These are phyloP conservation scores for Tuber magnatum DNA, from an alignment of 495 filamentous ascomycete species.

Conservation along the genomic window DNA sequence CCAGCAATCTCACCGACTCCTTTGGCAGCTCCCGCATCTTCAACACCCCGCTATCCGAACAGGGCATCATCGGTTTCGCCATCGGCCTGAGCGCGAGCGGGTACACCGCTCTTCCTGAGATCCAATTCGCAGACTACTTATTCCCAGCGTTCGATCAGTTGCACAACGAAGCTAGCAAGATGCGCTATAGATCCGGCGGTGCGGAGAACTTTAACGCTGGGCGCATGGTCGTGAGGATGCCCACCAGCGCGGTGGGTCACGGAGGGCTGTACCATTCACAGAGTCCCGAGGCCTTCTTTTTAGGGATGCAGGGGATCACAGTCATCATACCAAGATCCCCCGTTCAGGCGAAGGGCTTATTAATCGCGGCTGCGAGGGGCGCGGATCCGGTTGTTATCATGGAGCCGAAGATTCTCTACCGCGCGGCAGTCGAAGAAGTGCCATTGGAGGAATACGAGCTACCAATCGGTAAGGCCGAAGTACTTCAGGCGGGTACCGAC, in stretches of 20 bases:
- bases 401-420: conserved; percentile 93
- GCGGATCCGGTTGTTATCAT: conserved; percentile 92
- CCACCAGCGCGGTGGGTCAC: conserved; percentile 89
- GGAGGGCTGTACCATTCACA: conserved; percentile 93
- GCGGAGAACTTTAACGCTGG: conserved; percentile 59
- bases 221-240: conserved; percentile 88
- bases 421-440: conserved; percentile 91
- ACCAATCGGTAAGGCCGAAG: conserved; percentile 80
- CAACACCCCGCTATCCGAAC: conserved; percentile 90
- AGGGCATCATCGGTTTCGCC: conserved; percentile 90
- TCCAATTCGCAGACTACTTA: conserved; percentile 97
- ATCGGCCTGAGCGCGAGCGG: conserved; percentile 85
- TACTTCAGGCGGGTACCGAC: conserved; percentile 75
- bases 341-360: conserved; percentile 82
- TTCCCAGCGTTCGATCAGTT: conserved; percentile 96
- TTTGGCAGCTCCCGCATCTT: conserved; percentile 88
- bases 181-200: conserved; percentile 72
- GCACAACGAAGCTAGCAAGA: conserved; percentile 94
- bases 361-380: conserved; percentile 66
- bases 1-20: conserved; percentile 75
- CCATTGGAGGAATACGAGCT: conserved; percentile 74
- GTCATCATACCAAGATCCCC: conserved; percentile 89
- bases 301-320: conserved; percentile 80
- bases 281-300: conserved; percentile 85
- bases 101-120: conserved; percentile 89